A percentile compares a stretch with the other conserved stretches of the same genome.
phyloP scores from a whole-genome alignment of 352 stramenopile genomes.

The Phytophthora pluvialis region DNA sequence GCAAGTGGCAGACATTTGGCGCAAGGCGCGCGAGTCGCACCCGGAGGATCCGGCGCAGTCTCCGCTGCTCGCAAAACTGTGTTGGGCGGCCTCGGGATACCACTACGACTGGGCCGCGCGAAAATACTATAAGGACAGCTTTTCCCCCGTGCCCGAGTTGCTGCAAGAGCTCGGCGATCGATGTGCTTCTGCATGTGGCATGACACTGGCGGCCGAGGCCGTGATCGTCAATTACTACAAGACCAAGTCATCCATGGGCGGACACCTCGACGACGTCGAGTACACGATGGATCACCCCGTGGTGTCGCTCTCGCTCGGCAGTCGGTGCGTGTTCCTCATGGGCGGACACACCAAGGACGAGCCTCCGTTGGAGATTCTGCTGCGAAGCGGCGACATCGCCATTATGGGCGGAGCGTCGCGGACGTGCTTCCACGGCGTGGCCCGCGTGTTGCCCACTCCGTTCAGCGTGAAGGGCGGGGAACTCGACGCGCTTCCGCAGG shows the following conservation, averaged over 20 bases:
- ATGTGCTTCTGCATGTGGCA: slow-evolving; percentile 60
- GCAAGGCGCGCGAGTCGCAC: slow-evolving; percentile 44
- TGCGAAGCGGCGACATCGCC: slow-evolving; percentile 75
- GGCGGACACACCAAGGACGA: slow-evolving; percentile 70
- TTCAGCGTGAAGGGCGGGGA: slow-evolving; percentile 42
- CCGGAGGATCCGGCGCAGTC: slow-evolving; percentile 46
- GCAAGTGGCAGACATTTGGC: slow-evolving; percentile 60
- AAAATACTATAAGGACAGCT: slow-evolving; percentile 66
- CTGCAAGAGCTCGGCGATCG: slow-evolving; percentile 48
- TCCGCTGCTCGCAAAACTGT: slow-evolving; percentile 63
- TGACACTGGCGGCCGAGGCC: slow-evolving; percentile 62
- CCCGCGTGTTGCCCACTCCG: slow-evolving; percentile 56
- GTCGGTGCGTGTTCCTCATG: slow-evolving; percentile 79
- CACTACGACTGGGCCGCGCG: slow-evolving; percentile 87
- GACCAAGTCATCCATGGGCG: slow-evolving; percentile 76
- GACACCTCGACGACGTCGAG: slow-evolving; percentile 86
- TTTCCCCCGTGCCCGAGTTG: slow-evolving; percentile 55
- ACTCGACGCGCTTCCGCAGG: slow-evolving; percentile 28
- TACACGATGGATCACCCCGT: slow-evolving; percentile 85
- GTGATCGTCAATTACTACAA: slow-evolving; percentile 90
- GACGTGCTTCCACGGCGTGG: slow-evolving; percentile 77
- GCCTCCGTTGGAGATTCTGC: slow-evolving; percentile 59
- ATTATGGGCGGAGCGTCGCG: slow-evolving; percentile 66
- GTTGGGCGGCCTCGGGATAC: slow-evolving; percentile 74
- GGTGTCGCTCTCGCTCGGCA: slow-evolving; percentile 79